These are phyloP conservation scores for Phytophthora niederhauseri DNA, from an alignment of 352 stramenopile genomes.

Conservation along the genomic window DNA sequence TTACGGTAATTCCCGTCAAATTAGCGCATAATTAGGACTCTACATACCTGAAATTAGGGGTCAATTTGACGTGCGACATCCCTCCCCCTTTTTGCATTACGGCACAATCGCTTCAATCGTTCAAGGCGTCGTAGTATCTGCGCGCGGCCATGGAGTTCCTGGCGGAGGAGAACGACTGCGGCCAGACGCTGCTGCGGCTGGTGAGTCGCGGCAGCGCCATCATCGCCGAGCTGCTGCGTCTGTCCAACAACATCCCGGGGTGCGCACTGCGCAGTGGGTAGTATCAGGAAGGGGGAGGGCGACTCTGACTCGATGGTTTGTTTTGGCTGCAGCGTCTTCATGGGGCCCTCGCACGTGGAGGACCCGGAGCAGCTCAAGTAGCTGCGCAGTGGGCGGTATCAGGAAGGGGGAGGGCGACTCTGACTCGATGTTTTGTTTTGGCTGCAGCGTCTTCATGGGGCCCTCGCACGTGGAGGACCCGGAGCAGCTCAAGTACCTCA, in stretches of 20 bases:
- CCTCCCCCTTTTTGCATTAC: conserved; percentile 3
- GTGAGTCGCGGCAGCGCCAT: conserved; percentile 92
- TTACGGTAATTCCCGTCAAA: not conserved
- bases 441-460: conserved; percentile 80
- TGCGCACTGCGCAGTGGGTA: conserved; percentile 22
- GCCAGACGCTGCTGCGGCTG: conserved; percentile 93
- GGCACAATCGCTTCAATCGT: conserved; percentile 32
- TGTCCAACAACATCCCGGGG: conserved; percentile 93
- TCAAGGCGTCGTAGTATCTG: conserved; percentile 3
- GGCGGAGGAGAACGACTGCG: conserved; percentile 94
- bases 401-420: not conserved
- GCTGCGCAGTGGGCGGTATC: no score
- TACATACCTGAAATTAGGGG: not conserved
- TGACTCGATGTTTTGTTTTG: conserved; percentile 19
- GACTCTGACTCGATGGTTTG: conserved; percentile 11
- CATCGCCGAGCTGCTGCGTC: conserved; percentile 92
- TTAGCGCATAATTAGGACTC: not conserved
- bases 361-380: conserved; percentile 92
- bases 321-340: conserved; percentile 67
- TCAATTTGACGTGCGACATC: conserved; percentile 4
- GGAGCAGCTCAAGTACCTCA: conserved; percentile 90
- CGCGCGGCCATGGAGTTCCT: conserved; percentile 80
- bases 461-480: conserved; percentile 88
- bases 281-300: not conserved
- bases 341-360: conserved; percentile 86